Evolutionary conservation across 2,329 filamentous ascomycete species (phyloP), one percentile per base, ranked within the genome.

Genomic region (Myriosclerotinia scirpicola): DNA sequence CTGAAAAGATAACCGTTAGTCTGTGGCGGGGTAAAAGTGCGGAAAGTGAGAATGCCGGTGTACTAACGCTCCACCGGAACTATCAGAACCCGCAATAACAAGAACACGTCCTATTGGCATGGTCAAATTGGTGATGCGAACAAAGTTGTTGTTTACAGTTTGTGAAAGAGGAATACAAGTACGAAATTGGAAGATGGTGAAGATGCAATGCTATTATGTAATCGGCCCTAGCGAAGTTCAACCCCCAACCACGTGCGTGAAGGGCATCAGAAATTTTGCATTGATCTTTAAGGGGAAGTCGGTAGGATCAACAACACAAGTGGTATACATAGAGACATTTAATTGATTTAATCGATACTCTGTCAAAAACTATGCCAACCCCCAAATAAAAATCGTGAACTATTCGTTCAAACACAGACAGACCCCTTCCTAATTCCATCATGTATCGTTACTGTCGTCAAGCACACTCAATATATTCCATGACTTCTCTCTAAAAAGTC

Each of bases 51-150:
- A n/a, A 40, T 42, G 22, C 17, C 36, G 26, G 12, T 17, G 14
- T 65, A 84, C 88, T 80, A 82, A 91, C 86, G 89, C 89, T 79
- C 89, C 89, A 71, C 89, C 89, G 50, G 89, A 91, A 77, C 88
- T 89, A 77, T 92, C 89, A 38, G 89, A 91, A 66, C 89, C 89
- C 58, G 89, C 89, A 69, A 92, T 88, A 8, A 90, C 85, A 67
- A 92, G 79, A 61, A 91, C 84, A 56, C 86, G 81, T 71, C 81
- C 74, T 68, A 71, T 71, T n/a, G 63, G 67, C 75, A 76, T 77
- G 59, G 38, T 67, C 26, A 61, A 12, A 17, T 40, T 20, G n/a
- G 14, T 26, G 58, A 50, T 50, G 34, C 9, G 44, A 60, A 50
- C 20, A 50, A 20, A 54, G 15, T 40, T 48, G 15, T 40, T 48